Evolutionary conservation across 805 yeast species (phyloP), one percentile per base, ranked within the genome.

Genomic region (Ogataea dorogensis): DNA sequence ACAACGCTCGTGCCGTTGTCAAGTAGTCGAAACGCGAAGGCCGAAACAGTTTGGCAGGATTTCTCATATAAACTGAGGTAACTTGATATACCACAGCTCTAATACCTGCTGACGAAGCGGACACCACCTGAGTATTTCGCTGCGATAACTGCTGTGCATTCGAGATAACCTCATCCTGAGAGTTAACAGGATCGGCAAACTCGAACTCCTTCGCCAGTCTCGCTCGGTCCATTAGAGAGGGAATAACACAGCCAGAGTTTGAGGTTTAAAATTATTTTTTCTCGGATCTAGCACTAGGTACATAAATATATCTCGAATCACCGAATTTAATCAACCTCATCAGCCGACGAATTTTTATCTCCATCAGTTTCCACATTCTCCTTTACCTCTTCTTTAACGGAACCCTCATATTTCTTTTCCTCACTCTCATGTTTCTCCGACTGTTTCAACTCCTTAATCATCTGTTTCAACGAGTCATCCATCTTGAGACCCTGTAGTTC

Each of bases 21-120:
- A 86, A 65, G 51, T 86, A 87, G 58, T 91, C 98, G 43, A 91
- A 85, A 25, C 97, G 65, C 4, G 95, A 80, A 1, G 98, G 98
- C 22, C 95, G 68, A 58, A 91, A 91, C 15, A 89, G 68, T 64
- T 91, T 89, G 28, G 87, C 83, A 1, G 81, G 81, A 1, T 94
- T 85, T 39, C 97, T 70, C 28, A 88, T 59, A 56, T 89, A 91
- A 19, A 91, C 64, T 1, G 88, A 67, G 28, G 87, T 81, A 23
- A 87, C 46, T 59, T 89, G 96, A 42, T 78, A 77, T n/a, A 86
- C 71, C 17, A 87, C 50, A 0, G 96, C 95, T 23, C 97, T 68
- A 4, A 87, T 77, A 41, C 96, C 89, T 0, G 96, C 96, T 0
- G 94, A 79, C 9, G 86, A 71, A 0, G 85, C 78, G 10, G 95